Conservation (phyloP, 176 grass and related monocot species). For the Eleusine indica region DNA sequence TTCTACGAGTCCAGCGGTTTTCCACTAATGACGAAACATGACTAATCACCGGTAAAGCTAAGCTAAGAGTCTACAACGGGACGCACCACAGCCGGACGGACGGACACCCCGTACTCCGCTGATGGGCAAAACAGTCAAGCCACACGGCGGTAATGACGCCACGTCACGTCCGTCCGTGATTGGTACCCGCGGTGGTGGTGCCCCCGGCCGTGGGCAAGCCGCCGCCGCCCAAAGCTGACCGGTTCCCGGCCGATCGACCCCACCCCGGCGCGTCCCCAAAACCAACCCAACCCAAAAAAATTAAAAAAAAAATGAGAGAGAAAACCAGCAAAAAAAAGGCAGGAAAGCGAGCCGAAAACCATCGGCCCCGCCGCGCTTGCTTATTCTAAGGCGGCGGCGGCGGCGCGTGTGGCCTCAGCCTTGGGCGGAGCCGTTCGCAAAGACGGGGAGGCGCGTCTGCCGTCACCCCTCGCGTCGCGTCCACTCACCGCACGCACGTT, state of each 20-base stretch:
- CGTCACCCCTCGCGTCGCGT: background rate
- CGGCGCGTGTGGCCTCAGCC: background rate
- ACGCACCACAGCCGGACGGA: too few relatives aligned
- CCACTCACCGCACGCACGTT: slow-evolving; percentile 4
- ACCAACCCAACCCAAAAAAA: background rate
- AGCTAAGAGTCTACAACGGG: too few relatives aligned
- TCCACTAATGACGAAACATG: background rate
- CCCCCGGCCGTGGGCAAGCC: background rate
- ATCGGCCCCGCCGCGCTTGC: slow-evolving; percentile 9
- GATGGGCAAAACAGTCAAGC: slow-evolving; percentile 17
- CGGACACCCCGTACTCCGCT: too few relatives aligned
- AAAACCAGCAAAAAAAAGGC: background rate
- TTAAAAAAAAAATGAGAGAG: too few relatives aligned
- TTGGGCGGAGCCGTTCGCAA: background rate
- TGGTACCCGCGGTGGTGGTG: background rate
- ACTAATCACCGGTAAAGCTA: too few relatives aligned
- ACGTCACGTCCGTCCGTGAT: background rate
- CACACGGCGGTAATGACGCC: background rate
- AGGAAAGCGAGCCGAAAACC: slow-evolving; percentile 27
- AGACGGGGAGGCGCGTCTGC: background rate
- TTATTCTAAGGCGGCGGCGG: slow-evolving; percentile 4
- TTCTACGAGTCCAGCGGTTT: background rate
- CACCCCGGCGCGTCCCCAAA: background rate
- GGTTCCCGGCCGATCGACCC: background rate
- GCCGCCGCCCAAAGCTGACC: slow-evolving; percentile 70